Conservation (phyloP, 257 asterid species). For the Dorcoceras hygrometricum region DNA sequence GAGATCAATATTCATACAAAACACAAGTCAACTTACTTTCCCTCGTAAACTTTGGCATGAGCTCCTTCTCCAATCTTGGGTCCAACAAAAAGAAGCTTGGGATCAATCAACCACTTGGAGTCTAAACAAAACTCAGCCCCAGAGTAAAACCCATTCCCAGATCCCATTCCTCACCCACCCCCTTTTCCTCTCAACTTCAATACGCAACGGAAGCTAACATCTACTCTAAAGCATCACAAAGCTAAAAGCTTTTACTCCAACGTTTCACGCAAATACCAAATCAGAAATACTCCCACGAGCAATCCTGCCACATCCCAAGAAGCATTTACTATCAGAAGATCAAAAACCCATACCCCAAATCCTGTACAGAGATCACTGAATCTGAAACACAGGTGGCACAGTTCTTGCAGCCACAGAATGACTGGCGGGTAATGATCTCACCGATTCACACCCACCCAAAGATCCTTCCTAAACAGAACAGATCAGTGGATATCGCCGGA, state of each 20-base stretch:
- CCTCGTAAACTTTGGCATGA: constrained; percentile 94
- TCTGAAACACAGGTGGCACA: background rate
- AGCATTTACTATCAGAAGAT: background rate
- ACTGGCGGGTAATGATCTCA: background rate
- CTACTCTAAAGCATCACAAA: constrained; percentile 30
- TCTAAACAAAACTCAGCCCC: constrained; percentile 67
- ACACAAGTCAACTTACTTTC: constrained; percentile 71
- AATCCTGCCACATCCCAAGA: background rate
- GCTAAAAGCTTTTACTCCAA: constrained; percentile 25
- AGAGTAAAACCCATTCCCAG: constrained; percentile 60
- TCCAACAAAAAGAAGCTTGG: constrained; percentile 83
- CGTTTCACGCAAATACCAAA: constrained; percentile 32
- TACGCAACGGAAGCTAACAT: constrained; percentile 25
- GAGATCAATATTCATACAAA: constrained; percentile 25
- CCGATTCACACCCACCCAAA: background rate
- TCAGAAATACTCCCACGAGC: constrained; percentile 19
- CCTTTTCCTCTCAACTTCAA: constrained; percentile 16
- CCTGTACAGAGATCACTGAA: background rate
- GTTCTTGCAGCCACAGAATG: background rate
- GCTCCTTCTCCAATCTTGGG: constrained; percentile 98
- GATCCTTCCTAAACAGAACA: background rate
- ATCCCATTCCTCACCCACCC: constrained; percentile 50
- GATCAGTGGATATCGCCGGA: background rate
- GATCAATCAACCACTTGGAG: constrained; percentile 80
- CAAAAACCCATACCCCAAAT: background rate